phyloP scores from a whole-genome alignment of 768 basidiomycete genomes.

The Cystoderma amianthinum region DNA sequence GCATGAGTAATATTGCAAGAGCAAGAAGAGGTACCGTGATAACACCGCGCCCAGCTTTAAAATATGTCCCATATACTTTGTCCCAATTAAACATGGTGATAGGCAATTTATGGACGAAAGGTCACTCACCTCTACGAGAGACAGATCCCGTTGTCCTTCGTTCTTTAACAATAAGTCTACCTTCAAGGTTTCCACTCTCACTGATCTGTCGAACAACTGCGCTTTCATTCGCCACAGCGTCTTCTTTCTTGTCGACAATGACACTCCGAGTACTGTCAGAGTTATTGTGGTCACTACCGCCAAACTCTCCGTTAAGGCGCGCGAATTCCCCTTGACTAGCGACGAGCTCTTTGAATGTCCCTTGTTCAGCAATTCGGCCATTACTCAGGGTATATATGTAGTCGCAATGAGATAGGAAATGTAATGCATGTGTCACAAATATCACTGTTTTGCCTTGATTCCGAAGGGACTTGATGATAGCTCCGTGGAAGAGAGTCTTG shows the following conservation, averaged over 20 bases:
- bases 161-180: slow-evolving; percentile 61
- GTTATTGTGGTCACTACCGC: slow-evolving; percentile 36
- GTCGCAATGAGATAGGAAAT: slow-evolving; percentile 78
- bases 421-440: slow-evolving; percentile 82
- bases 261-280: slow-evolving; percentile 15
- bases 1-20: slow-evolving; percentile 48
- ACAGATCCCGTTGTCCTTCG: slow-evolving; percentile 60
- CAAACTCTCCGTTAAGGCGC: slow-evolving; percentile 54
- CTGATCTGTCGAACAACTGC: slow-evolving; percentile 16
- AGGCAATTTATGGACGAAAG: neutral
- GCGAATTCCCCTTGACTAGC: slow-evolving; percentile 45
- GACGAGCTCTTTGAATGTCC: slow-evolving; percentile 51
- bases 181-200: slow-evolving; percentile 60
- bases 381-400: slow-evolving; percentile 70
- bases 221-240: slow-evolving; percentile 25
- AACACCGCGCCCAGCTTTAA: slow-evolving; percentile 46
- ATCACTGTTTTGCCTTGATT: slow-evolving; percentile 60
- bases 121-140: slow-evolving; percentile 32
- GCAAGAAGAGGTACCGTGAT: slow-evolving; percentile 46
- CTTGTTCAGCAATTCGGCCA: slow-evolving; percentile 68
- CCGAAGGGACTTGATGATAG: slow-evolving; percentile 39
- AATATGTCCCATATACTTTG: slow-evolving; percentile 55
- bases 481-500: slow-evolving; percentile 57
- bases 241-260: slow-evolving; percentile 15
- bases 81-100: neutral